Conservation (phyloP, 768 basidiomycete species). For the Infundibulicybe gibba region DNA sequence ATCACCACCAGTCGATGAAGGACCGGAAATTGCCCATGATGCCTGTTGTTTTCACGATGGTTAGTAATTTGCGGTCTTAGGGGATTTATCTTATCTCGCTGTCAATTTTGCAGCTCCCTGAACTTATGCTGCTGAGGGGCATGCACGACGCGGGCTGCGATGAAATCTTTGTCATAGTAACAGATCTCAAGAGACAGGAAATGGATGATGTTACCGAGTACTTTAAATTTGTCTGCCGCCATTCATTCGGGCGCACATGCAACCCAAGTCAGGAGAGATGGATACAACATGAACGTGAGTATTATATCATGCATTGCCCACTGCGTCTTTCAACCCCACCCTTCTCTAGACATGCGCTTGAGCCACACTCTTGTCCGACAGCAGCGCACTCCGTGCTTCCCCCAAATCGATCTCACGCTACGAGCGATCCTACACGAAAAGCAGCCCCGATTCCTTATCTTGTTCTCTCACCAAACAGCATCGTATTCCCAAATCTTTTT, state of each 20-base stretch:
- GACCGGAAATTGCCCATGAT: conserved; percentile 73
- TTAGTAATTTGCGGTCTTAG: conserved; percentile 28
- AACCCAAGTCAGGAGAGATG: conserved; percentile 65
- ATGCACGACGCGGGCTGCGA: conserved; percentile 82
- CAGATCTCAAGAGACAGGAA: conserved; percentile 73
- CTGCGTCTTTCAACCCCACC: background rate
- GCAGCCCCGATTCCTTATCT: conserved; percentile 69
- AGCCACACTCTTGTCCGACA: conserved; percentile 64
- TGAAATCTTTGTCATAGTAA: conserved; percentile 76
- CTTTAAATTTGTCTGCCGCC: conserved; percentile 68
- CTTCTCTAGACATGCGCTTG: conserved; percentile 56
- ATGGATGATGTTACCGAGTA: conserved; percentile 81
- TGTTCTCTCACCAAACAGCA: conserved; percentile 78
- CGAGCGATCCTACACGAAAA: conserved; percentile 77
- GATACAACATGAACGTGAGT: conserved; percentile 72
- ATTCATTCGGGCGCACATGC: conserved; percentile 57
- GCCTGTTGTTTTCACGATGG: conserved; percentile 81
- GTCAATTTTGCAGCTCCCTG: conserved; percentile 51
- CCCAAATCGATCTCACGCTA: conserved; percentile 75
- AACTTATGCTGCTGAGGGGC: conserved; percentile 74
- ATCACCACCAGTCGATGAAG: conserved; percentile 73
- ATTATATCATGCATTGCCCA: background rate
- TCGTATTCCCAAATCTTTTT: conserved; percentile 83
- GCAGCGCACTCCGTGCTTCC: conserved; percentile 75
- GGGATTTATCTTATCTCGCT: conserved; percentile 4